Evolutionary conservation across 129 eudicot species (phyloP).

Genomic region (Pittosporum tobira): DNA sequence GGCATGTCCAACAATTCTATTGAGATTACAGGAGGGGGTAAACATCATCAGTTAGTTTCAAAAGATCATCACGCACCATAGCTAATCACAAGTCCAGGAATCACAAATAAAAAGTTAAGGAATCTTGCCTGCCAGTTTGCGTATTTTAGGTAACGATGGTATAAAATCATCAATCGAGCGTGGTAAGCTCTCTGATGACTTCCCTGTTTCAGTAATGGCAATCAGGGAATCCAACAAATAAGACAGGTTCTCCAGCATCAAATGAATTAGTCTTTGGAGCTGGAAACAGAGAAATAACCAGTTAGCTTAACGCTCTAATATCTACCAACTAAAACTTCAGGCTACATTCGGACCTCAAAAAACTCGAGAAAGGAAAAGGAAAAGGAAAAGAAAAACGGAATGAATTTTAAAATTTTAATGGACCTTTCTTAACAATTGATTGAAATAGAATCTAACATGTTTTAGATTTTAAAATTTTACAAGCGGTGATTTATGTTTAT

Average conservation of each 20-base stretch:
- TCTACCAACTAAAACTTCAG: neutral
- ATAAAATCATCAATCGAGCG: slow-evolving; percentile 33
- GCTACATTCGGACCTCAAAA: too few relatives aligned
- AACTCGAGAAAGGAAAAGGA: too few relatives aligned
- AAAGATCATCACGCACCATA: neutral
- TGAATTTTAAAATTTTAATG: too few relatives aligned
- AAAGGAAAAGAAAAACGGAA: too few relatives aligned
- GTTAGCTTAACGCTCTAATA: slow-evolving; percentile 5
- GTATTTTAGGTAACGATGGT: slow-evolving; percentile 55
- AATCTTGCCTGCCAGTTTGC: slow-evolving; percentile 59
- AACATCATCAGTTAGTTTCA: neutral
- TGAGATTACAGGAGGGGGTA: slow-evolving; percentile 1
- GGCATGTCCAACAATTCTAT: slow-evolving; percentile 93
- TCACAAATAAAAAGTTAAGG: neutral
- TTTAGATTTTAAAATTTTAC: too few relatives aligned
- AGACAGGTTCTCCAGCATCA: slow-evolving; percentile 66
- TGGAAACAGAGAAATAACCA: slow-evolving; percentile 22
- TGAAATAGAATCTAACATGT: too few relatives aligned
- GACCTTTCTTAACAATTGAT: too few relatives aligned
- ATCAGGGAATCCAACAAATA: slow-evolving; percentile 55
- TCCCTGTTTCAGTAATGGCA: slow-evolving; percentile 29
- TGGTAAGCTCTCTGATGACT: slow-evolving; percentile 25
- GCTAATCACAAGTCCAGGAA: neutral
- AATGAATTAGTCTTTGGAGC: slow-evolving; percentile 76
- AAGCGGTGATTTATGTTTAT: too few relatives aligned